Evolutionary conservation across 2,329 filamentous ascomycete genomes (phyloP).

Genomic region (Colletotrichum truncatum): DNA sequence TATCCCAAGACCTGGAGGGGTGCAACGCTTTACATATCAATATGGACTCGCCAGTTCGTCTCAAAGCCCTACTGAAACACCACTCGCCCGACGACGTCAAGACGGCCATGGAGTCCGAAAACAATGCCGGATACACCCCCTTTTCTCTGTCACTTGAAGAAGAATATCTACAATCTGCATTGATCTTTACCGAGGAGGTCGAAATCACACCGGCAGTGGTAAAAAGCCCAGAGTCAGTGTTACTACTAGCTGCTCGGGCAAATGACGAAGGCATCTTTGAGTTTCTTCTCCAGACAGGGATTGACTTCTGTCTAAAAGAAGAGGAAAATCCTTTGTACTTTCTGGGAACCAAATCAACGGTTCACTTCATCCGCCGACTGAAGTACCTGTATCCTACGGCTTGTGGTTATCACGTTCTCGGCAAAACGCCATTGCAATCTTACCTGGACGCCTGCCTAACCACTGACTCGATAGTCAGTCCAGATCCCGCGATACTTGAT

Average conservation of each 20-base stretch:
- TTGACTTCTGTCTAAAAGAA: accelerated
- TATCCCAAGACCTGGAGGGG: neutral
- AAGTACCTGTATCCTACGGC: neutral
- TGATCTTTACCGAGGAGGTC: neutral
- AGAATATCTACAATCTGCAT: neutral
- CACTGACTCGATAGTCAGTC: accelerated
- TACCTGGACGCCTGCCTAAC: neutral
- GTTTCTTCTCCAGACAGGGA: neutral
- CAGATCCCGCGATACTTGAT: neutral
- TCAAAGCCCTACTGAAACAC: neutral
- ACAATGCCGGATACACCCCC: neutral
- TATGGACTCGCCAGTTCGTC: neutral
- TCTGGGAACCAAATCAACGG: accelerated
- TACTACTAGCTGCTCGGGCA: neutral
- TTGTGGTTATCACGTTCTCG: accelerated
- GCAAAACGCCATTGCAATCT: neutral
- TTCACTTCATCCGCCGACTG: neutral
- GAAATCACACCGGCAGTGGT: neutral
- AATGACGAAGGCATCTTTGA: neutral
- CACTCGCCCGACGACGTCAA: neutral
- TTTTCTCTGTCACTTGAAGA: neutral
- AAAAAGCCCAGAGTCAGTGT: neutral
- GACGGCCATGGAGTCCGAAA: neutral
- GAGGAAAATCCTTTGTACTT: neutral
- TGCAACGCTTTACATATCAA: neutral